A percentile compares a stretch with the other conserved stretches of the same genome.
Evolutionary conservation across 257 asterid genomes (phyloP).

Genomic region (Nicotiana attenuata): DNA sequence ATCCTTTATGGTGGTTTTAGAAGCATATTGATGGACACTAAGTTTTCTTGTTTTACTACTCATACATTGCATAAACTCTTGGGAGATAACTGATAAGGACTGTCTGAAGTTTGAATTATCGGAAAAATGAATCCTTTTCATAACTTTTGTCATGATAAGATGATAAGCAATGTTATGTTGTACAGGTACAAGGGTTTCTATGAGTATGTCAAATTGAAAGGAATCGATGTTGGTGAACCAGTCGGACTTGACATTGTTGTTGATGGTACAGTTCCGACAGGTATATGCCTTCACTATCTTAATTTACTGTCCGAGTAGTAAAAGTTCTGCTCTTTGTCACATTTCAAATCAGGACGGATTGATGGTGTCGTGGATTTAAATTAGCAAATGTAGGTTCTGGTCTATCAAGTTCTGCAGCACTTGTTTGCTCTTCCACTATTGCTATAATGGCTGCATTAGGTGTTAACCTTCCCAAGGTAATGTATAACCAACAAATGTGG

Average conservation of each 20-base stretch:
- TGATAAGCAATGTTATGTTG: no score
- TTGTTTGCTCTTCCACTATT: conserved; percentile 92
- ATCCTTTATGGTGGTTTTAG: no score
- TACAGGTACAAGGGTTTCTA: conserved; percentile 87
- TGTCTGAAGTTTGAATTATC: background rate
- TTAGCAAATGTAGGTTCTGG: conserved; percentile 67
- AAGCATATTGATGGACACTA: no score
- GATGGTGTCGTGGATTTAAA: no score
- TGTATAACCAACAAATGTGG: background rate
- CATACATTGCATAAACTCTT: background rate
- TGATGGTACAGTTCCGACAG: conserved; percentile 92
- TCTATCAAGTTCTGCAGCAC: conserved; percentile 95
- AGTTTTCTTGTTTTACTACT: no score
- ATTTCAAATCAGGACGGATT: background rate
- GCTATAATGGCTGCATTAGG: conserved; percentile 85
- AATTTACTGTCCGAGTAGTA: background rate
- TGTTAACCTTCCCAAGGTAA: conserved; percentile 61
- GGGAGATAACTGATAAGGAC: background rate
- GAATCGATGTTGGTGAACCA: conserved; percentile 45
- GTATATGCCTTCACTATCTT: conserved; percentile 27
- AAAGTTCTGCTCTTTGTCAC: background rate
- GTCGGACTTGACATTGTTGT: conserved; percentile 79
- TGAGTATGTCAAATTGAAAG: conserved; percentile 67
- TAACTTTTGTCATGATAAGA: no score
- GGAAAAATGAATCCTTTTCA: background rate